Base-by-base conservation (phyloP, 148 eudicot species). In the Arctostaphylos glauca region DNA sequence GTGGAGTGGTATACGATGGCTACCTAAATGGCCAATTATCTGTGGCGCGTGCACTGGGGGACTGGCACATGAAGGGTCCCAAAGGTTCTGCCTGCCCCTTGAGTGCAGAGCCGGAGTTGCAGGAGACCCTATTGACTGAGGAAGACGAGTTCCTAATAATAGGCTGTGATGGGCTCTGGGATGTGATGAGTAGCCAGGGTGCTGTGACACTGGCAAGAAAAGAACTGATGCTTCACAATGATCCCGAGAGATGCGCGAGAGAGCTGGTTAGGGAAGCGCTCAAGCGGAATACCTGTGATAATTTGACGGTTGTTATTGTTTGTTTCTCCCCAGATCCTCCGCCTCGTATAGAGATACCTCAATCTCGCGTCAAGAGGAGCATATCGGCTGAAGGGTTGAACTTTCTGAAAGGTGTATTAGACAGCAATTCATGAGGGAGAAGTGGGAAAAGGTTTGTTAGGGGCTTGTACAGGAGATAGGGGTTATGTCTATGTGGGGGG, bases 101-200 rank as follows among this genome's bases (percentile, higher is more conserved):
- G 47, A 90, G 90, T 67, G 90, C 97, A 18, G 98, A 95, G 88
- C 98, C 98, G 9, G 98, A 95, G 84, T 81, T 95, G 76, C 92
- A 90, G 76, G 93, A 93, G 81, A 84, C 88, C 6, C n/a, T 85
- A 38, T 85, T 95, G 67, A 86, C 91, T 0, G 95, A 91, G 80
- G 97, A 93, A 25, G 98, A 95, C 56, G 98, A 95, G 86, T 95
- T 93, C 81, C 83, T 94, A 62, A 81, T 95, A 56, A 82, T 95
- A 72, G 98, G 94, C 5, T 93, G 98, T 87, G 98, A 95, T 82
- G 98, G 98, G 21, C 90, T 95, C 19, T 95, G 98, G 98, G 98
- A 95, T 74, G 98, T 95, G n/a, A 90, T 95, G 95, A 92, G 92
- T 80, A 95, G 98, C 84, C 98, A 95, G 67, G 86, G 91, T 72